These are phyloP conservation scores for Fagopyrum esculentum DNA, from an alignment of 148 eudicot species.

Conservation along the genomic window DNA sequence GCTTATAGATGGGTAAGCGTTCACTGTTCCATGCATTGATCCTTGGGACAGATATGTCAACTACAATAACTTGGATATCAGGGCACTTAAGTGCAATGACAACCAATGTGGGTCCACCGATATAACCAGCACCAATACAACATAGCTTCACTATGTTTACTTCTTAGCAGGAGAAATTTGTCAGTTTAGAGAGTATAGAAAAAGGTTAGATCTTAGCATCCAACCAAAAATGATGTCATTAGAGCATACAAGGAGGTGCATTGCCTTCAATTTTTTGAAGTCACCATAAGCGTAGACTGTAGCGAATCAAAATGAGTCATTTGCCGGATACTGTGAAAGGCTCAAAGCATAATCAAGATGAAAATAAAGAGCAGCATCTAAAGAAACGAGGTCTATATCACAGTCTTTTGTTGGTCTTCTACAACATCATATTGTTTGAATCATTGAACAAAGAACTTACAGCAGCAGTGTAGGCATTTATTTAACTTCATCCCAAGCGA, in stretches of 20 bases:
- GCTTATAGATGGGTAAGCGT: conserved; percentile 23
- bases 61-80: conserved; percentile 19
- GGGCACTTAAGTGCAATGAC: conserved; percentile 25
- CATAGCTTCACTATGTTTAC: conserved; percentile 19
- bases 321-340: no score
- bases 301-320: no score
- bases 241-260: not conserved
- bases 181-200: not conserved
- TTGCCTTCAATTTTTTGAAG: not conserved
- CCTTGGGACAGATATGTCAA: conserved; percentile 17
- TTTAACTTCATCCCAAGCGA: no score
- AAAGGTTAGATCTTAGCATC: not conserved
- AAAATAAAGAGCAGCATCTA: no score
- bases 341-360: no score
- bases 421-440: no score
- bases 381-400: no score
- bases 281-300: no score
- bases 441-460: no score
- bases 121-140: conserved; percentile 25
- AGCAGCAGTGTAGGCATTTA: no score
- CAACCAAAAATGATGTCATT: not conserved
- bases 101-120: conserved; percentile 27
- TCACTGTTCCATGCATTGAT: conserved; percentile 27
- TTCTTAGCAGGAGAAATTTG: not conserved
- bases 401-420: no score